Base-by-base conservation (phyloP, 106 monocot species). In the Chionographis japonica region DNA sequence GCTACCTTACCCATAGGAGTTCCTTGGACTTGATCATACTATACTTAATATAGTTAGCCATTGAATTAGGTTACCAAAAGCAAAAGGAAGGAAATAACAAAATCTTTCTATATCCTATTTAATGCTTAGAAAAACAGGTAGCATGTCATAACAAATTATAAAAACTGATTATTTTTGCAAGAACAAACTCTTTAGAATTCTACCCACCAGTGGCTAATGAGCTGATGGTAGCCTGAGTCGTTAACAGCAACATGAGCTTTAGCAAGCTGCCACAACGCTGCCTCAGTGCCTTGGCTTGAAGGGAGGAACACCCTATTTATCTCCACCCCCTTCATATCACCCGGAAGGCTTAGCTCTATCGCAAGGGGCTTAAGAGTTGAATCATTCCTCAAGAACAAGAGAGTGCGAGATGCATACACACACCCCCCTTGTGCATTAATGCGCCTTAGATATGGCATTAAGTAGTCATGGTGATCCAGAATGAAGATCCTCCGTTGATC, bases 401-500 rank as follows among this genome's bases (percentile, higher is more conserved):
- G 75, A 54, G 88, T 88, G 35, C 88, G 78, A 0, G 88, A 85
- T 12, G 88, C 88, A 60, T 88, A 88, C 17, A 79, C 40, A 65
- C 78, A 77, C 27, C 67, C 19, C 9, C 59, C 74, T 68, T 78
- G 56, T 15, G 43, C 37, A 50, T 85, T 84, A 19, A 88, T 81
- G 43, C 73, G 78, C 43, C 55, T 43, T 15, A 88, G 58, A 57
- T 89, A 89, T 4, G 85, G 79, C 85, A 89, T 85, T 51, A 85
- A 66, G 67, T 85, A 77, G 72, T 85, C 88, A 57, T 89, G 88
- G 74, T 89, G 88, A 58, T 89, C 88, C 11, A 89, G 73, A n/a
- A 85, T 79, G 66, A 85, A 85, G 19, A 89, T 69, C 64, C 85
- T 82, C 61, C 62, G 58, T 36, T 73, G 40, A n/a, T 71, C 14